These are phyloP conservation scores for Aspergillus indologenus DNA, from an alignment of 495 filamentous ascomycete genomes.

Conservation along the genomic window DNA sequence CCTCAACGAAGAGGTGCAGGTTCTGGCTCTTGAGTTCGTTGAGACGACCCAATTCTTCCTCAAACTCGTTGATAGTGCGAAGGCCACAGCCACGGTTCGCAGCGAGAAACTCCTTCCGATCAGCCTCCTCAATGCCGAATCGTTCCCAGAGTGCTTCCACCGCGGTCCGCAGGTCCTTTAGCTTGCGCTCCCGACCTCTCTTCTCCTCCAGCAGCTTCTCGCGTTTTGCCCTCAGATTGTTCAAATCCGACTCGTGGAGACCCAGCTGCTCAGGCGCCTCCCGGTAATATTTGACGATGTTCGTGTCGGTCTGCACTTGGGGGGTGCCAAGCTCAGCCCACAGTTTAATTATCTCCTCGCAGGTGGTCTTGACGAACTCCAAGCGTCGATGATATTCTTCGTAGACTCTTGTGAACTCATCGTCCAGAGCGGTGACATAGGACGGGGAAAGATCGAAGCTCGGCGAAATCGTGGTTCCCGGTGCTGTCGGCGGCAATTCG, in stretches of 20 bases:
- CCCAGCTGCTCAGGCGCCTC: conserved; percentile 91
- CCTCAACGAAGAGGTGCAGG: conserved; percentile 90
- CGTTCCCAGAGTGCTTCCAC: conserved; percentile 88
- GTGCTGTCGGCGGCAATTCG: conserved; percentile 72
- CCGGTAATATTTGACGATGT: conserved; percentile 82
- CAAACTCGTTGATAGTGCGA: conserved; percentile 87
- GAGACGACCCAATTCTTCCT: conserved; percentile 79
- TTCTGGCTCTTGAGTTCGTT: conserved; percentile 95
- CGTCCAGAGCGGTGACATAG: conserved; percentile 84
- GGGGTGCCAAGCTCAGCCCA: conserved; percentile 95
- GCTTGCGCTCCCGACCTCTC: conserved; percentile 72
- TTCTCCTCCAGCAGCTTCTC: conserved; percentile 94
- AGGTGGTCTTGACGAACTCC: conserved; percentile 65
- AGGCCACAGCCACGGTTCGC: conserved; percentile 76
- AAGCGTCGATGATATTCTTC: conserved; percentile 88
- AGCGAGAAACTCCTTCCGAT: conserved; percentile 76
- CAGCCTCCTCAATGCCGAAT: conserved; percentile 74
- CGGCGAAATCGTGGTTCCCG: conserved; percentile 69
- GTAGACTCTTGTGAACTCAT: conserved; percentile 89
- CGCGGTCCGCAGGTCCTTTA: conserved; percentile 69
- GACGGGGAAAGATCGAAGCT: conserved; percentile 83
- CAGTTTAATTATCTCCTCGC: conserved; percentile 84
- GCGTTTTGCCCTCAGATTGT: conserved; percentile 64
- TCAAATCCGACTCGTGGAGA: conserved; percentile 80
- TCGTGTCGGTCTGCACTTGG: conserved; percentile 83